Evolutionary conservation across 208 protist species (phyloP).

Genomic region (Phytomonas sp.): DNA sequence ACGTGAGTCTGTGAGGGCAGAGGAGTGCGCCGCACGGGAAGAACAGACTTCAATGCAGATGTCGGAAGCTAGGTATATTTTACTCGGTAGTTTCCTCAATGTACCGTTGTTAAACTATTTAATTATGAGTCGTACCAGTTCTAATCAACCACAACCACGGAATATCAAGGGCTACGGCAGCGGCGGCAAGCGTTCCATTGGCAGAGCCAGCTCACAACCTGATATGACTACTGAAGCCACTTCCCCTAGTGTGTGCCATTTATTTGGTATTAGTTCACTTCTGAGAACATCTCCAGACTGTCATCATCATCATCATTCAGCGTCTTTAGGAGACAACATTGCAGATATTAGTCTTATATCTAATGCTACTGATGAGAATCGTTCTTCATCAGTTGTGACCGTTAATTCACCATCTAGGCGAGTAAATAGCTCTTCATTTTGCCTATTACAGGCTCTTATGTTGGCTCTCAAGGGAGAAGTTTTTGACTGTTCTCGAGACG

Average conservation of each 20-base stretch:
- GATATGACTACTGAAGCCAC: not conserved
- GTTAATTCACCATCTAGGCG: not conserved
- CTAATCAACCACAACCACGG: not conserved
- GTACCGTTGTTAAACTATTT: not conserved
- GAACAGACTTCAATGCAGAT: slow-evolving; percentile 22
- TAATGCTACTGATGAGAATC: not conserved
- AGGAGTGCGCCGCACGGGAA: slow-evolving; percentile 10
- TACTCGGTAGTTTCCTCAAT: slow-evolving; percentile 22
- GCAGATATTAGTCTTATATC: not conserved
- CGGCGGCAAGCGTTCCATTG: not conserved
- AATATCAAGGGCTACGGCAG: not conserved
- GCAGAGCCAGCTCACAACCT: not conserved
- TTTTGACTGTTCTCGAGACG: slow-evolving; percentile 38
- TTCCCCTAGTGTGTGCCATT: not conserved
- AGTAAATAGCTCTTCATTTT: not conserved
- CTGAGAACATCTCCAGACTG: not conserved
- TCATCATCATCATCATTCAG: not conserved
- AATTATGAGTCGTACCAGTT: not conserved
- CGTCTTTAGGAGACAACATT: not conserved
- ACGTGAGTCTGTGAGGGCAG: slow-evolving; percentile 9
- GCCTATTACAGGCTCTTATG: slow-evolving; percentile 19
- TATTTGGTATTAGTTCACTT: not conserved
- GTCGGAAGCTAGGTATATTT: slow-evolving; percentile 16
- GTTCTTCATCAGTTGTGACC: not conserved
- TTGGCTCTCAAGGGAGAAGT: slow-evolving; percentile 43